Conservation (phyloP, 257 asterid genomes). For the Salvia miltiorrhiza region DNA sequence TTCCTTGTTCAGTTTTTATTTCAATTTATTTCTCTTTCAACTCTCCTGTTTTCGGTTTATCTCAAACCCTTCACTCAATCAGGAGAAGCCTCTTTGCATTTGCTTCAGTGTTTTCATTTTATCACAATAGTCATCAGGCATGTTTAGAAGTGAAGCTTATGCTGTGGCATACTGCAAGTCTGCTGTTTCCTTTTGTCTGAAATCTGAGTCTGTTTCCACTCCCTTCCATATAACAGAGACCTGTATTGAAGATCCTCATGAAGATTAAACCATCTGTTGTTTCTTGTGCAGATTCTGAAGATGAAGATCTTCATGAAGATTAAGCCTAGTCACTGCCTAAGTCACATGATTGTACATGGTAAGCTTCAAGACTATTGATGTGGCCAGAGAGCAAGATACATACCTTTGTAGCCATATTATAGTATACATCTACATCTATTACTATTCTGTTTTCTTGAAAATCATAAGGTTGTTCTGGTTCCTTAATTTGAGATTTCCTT, state of each 20-base stretch:
- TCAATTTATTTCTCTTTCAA: too few species aligned
- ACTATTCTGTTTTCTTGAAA: neutral
- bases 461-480: neutral
- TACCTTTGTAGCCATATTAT: neutral
- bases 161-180: neutral
- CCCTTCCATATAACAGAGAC: neutral
- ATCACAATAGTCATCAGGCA: neutral
- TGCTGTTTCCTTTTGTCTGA: neutral
- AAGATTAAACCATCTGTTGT: constrained; percentile 41
- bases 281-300: constrained; percentile 67
- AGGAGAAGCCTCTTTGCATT: neutral
- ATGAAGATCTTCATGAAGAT: constrained; percentile 74
- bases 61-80: too few species aligned
- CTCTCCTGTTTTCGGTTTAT: too few species aligned
- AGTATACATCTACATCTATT: neutral
- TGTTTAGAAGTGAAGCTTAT: neutral
- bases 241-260: constrained; percentile 53
- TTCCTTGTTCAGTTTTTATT: too few species aligned
- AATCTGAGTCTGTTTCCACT: neutral
- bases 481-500: neutral
- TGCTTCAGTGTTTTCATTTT: neutral
- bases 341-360: constrained; percentile 17
- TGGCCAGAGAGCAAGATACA: neutral
- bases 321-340: constrained; percentile 22
- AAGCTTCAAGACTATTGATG: neutral